Percentiles rank a stretch among this genome's conserved stretches.
phyloP scores from a whole-genome alignment of 1,139 yeast genomes.

The Williopsis jadinii region DNA sequence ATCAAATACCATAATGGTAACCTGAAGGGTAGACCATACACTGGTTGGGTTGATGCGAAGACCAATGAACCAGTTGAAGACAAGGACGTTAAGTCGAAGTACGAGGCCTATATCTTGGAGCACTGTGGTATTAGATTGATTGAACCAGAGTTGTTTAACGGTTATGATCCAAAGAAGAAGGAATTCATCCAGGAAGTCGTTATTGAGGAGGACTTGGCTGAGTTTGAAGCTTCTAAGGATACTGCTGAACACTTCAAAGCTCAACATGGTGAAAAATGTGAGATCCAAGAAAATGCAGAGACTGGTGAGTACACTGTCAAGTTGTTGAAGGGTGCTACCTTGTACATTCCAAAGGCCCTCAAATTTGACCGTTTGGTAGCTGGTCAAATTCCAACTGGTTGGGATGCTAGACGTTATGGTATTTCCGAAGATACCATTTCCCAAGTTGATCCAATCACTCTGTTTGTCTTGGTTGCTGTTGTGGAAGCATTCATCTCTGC shows the following conservation, averaged over 20 bases:
- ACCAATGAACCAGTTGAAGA: conserved; percentile 91
- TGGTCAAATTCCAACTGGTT: conserved; percentile 98
- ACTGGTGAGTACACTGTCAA: conserved; percentile 89
- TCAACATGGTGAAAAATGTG: conserved; percentile 92
- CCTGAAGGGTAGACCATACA: conserved; percentile 78
- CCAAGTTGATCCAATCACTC: conserved; percentile 95
- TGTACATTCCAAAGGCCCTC: conserved; percentile 91
- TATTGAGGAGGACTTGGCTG: conserved; percentile 91
- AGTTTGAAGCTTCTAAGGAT: conserved; percentile 91
- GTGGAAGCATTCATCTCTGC: conserved; percentile 90
- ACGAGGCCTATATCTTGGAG: conserved; percentile 79
- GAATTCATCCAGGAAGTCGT: conserved; percentile 91
- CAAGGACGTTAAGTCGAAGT: conserved; percentile 84
- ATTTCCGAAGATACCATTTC: conserved; percentile 85
- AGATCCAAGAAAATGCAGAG: conserved; percentile 81
- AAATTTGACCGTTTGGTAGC: conserved; percentile 95
- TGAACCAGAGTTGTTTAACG: conserved; percentile 90
- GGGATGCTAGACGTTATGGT: conserved; percentile 95
- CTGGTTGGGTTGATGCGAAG: conserved; percentile 98
- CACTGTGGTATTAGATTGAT: conserved; percentile 96
- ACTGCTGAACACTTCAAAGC: conserved; percentile 91
- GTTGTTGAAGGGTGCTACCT: conserved; percentile 86
- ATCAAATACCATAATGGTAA: conserved; percentile 91
- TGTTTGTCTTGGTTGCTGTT: conserved; percentile 87
- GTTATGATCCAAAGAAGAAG: conserved; percentile 92